phyloP scores from a whole-genome alignment of 1,284 basidiomycete genomes.

The Spongispora temasekensis region DNA sequence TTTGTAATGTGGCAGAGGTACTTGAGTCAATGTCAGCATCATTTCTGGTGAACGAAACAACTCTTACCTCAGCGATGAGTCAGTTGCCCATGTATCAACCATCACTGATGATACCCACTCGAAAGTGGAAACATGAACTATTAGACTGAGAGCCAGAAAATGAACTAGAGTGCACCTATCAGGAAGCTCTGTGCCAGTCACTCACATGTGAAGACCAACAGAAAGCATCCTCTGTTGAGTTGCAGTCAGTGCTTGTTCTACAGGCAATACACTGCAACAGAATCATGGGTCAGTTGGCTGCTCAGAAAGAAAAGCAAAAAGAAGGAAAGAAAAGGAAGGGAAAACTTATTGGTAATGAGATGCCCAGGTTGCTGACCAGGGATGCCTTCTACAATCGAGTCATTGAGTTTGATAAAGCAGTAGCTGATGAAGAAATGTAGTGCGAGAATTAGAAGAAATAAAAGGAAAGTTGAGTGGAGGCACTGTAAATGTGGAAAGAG shows the following conservation, averaged over 20 bases:
- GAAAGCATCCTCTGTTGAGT: too few species aligned
- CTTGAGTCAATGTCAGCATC: background rate
- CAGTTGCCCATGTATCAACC: background rate
- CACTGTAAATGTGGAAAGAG: background rate
- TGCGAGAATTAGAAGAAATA: background rate
- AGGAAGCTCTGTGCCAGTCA: background rate
- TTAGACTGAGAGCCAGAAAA: too few species aligned
- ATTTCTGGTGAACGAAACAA: too few species aligned
- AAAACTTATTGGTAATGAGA: too few species aligned
- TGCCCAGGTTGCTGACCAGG: too few species aligned
- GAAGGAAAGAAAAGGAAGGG: background rate
- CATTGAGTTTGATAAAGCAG: too few species aligned
- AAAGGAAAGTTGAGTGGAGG: background rate
- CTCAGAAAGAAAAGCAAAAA: too few species aligned
- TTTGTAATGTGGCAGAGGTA: background rate
- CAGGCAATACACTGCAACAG: background rate
- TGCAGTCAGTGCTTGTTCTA: background rate
- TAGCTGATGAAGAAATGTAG: background rate
- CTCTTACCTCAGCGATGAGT: too few species aligned
- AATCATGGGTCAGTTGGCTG: background rate
- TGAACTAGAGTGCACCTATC: background rate
- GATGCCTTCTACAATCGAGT: too few species aligned
- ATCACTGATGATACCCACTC: too few species aligned
- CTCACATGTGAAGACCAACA: background rate
- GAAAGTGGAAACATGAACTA: too few species aligned